Evolutionary conservation across 1,139 yeast species (phyloP), one percentile per base, ranked within the genome.

Genomic region (Diutina neorugosa): DNA sequence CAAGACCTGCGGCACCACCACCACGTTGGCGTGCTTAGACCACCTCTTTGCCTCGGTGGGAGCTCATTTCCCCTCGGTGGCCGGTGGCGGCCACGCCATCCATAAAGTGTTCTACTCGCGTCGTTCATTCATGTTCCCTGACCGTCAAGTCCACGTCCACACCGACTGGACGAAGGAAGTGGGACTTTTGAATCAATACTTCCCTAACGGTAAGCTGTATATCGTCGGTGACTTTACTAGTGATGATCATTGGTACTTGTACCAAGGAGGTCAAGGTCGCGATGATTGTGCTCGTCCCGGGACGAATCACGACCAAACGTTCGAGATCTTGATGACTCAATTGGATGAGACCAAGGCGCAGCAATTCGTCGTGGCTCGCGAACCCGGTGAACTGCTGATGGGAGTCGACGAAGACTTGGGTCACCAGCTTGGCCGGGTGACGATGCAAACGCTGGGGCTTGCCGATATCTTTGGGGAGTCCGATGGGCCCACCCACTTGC

Each of bases 1-100:
- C 63, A 93, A 93, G 69, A 93, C 98, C 14, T 93, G 98, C 67
- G 98, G 98, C 11, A 91, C 97, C 14, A 93, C 98, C 1, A 89
- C 97, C 1, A 84, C 96, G 1, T 76, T 93, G 57, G 80, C 83
- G 37, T 93, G 97, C 61, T 70, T 93, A 46, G 82, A 80, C 34
- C 76, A 79, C 54, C 70, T 91, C 55, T 78, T 86, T 59, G 77
- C 78, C 49, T 67, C 80, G 25, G 79, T 53, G 53, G 41, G 18
- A 21, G 41, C 11, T 31, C 16, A 14, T 18, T 51, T 43, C 52
- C 41, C 25, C 44, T 41, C 20, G 23, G 49, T 49, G 21, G 31
- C 53, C 18, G 52, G 43, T 16, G 52, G 21, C 3, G 48, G 52
- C 12, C 52, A 52, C 12, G 44, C 43, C 11, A 83, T 89, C 48